Base-by-base conservation (phyloP, 2,329 filamentous ascomycete species). In the Colletotrichum euphorbiae region DNA sequence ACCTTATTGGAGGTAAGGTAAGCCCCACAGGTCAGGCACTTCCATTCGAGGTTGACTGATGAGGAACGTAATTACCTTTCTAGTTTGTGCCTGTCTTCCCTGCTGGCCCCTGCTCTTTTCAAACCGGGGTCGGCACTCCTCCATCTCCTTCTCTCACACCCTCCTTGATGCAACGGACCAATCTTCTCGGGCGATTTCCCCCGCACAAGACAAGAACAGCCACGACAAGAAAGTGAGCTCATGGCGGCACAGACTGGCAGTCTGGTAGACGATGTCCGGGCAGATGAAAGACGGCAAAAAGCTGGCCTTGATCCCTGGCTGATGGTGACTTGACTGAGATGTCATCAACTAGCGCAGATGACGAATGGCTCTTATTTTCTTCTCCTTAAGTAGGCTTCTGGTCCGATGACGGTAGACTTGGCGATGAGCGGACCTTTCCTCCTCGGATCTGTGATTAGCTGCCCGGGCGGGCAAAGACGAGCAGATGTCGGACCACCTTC, bases 181-280 rank as follows among this genome's bases (percentile, higher is more conserved):
- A 67, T 63, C 58, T 15, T 43, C 17, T 9, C 59, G 31, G 45
- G 24, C 28, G 36, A n/a, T 40, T 43, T 58, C 19, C 52, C 60
- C 60, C 60, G 54, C 65, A 59, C 38, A 17, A 24, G 50, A 56
- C 38, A 17, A 28, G 19, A 57, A 42, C 46, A 55, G 63, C 24
- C 33, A 62, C 43, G 7, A 24, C 11, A 43, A 67, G 50, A 43
- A 43, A 55, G 38, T 12, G 51, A 42, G 55, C 40, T 15, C 48
- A 46, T 38, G 40, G 31, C 50, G 28, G 50, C 60, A 62, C 42
- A 38, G 60, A 36, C 58, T 3, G 28, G 19, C n/a, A 31, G 45
- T n/a, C 3, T 31, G 48, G 28, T n/a, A 24, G 24, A 13, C 17
- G 42, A 6, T 40, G 7, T 19, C 11, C 33, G 28, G 15, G 36